phyloP scores from a whole-genome alignment of 257 asterid species.

The Solanum sitiens region DNA sequence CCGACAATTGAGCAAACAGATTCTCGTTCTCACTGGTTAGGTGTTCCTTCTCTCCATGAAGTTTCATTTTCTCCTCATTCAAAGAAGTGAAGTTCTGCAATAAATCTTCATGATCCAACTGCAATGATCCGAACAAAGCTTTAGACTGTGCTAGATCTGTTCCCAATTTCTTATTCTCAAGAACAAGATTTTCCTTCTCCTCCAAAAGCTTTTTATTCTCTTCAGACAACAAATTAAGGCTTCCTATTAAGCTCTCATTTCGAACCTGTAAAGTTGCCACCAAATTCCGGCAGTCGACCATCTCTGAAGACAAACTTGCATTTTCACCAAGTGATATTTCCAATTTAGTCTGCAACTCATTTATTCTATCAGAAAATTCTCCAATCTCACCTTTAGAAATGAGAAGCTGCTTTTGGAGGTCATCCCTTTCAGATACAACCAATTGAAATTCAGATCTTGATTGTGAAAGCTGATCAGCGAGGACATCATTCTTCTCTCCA shows the following conservation, averaged over 20 bases:
- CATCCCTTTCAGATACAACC: constrained; percentile 40
- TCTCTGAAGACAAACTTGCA: constrained; percentile 55
- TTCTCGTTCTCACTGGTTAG: constrained; percentile 35
- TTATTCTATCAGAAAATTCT: constrained; percentile 36
- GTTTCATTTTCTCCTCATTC: constrained; percentile 39
- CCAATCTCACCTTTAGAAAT: constrained; percentile 49
- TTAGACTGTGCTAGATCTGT: constrained; percentile 45
- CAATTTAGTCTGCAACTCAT: constrained; percentile 53
- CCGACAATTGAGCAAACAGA: constrained; percentile 37
- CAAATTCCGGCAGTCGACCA: constrained; percentile 43
- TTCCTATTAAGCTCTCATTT: constrained; percentile 41
- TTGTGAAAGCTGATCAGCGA: constrained; percentile 42
- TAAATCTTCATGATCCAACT: constrained; percentile 21
- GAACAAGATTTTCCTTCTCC: constrained; percentile 35
- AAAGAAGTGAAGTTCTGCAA: constrained; percentile 23
- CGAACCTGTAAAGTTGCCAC: constrained; percentile 44
- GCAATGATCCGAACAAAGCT: constrained; percentile 42
- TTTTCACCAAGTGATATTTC: constrained; percentile 48
- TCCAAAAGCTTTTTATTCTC: constrained; percentile 44
- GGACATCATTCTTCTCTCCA: constrained; percentile 39
- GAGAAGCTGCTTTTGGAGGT: constrained; percentile 45
- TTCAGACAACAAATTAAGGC: constrained; percentile 29
- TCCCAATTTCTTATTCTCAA: constrained; percentile 39
- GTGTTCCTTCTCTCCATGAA: constrained; percentile 45
- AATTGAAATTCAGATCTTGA: constrained; percentile 42